Evolutionary conservation across 2,329 filamentous ascomycete genomes (phyloP), one percentile per base, ranked within the genome.

Genomic region (Graphiopsis chlorocephala): DNA sequence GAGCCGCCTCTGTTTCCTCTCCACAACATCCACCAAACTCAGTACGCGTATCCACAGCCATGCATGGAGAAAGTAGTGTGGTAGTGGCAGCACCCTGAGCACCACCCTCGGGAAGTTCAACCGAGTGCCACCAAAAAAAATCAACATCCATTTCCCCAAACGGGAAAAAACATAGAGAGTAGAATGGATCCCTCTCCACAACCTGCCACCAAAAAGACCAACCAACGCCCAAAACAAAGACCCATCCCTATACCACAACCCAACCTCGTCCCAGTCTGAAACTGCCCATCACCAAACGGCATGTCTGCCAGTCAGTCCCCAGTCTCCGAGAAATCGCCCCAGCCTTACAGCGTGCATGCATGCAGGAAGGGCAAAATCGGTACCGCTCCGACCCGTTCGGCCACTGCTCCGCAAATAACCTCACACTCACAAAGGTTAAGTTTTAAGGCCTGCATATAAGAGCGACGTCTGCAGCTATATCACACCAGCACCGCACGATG

Each of bases 231-330:
- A 12, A 45, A 29, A 53, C 50, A 29, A 53, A 28, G 26, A 56
- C 17, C 28, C n/a, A 56, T 26, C 47, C 47, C 47, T 26, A 52
- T 52, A 25, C 12, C 20, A 14, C 35, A 26, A 23, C 55, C 23
- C n/a, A 28, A 58, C 38, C 33, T 58, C 55, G 55, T 58, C 23
- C 35, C 55, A 58, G 55, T 33, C 35, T 58, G 55, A 58, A 58
- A 58, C 55, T 35, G 33, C 31, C 20, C 33, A 17, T 53, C 50
- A 11, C 15, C 53, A 23, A 4, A 42, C n/a, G n/a, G n/a, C n/a
- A n/a, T n/a, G n/a, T n/a, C n/a, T n/a, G n/a, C n/a, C n/a, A n/a
- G n/a, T n/a, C n/a, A n/a, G n/a, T n/a, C n/a, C n/a, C n/a, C n/a
- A n/a, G 8, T 53, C 50, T 53, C 50, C 50, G 50, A 53, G 50